Percentiles rank a stretch among this genome's conserved stretches.
Evolutionary conservation across 208 protist species (phyloP).

Genomic region (Leptomonas seymouri): DNA sequence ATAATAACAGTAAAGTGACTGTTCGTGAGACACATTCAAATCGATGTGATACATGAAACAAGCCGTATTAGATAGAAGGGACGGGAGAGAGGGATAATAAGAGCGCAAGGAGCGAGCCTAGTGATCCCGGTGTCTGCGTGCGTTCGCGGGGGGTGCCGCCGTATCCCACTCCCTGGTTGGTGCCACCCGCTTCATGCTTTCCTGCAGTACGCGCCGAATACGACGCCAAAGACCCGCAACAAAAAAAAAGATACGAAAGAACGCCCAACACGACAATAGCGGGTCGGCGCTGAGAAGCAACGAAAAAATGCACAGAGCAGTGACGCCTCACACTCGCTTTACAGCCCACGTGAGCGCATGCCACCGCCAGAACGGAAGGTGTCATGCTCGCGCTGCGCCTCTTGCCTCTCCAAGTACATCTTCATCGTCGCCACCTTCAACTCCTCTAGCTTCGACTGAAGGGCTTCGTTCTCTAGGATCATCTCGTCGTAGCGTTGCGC

Average conservation of each 20-base stretch:
- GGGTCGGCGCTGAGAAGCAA: not conserved
- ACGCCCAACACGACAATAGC: too few relatives aligned
- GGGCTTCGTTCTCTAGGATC: conserved; percentile 90
- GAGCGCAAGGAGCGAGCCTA: not conserved
- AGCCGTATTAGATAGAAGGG: too few relatives aligned
- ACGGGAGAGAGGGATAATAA: too few relatives aligned
- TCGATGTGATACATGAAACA: too few relatives aligned
- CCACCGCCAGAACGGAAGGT: conserved; percentile 48
- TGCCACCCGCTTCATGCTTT: not conserved
- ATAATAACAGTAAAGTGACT: too few relatives aligned
- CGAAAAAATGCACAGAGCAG: not conserved
- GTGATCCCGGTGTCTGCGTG: conserved; percentile 4
- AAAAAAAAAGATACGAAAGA: not conserved
- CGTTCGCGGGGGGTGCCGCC: not conserved
- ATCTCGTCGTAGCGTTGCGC: conserved; percentile 93
- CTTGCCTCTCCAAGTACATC: conserved; percentile 87
- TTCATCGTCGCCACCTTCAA: conserved; percentile 93
- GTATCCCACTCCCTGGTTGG: not conserved
- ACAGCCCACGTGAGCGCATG: conserved; percentile 55
- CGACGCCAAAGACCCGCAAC: not conserved
- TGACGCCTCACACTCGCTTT: not conserved
- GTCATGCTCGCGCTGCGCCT: conserved; percentile 74
- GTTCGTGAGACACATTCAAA: too few relatives aligned
- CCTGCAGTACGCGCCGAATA: not conserved
- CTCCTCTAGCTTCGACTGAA: conserved; percentile 85